Base-by-base conservation (phyloP, 140 eudicot species). In the Oenanthe javanica region DNA sequence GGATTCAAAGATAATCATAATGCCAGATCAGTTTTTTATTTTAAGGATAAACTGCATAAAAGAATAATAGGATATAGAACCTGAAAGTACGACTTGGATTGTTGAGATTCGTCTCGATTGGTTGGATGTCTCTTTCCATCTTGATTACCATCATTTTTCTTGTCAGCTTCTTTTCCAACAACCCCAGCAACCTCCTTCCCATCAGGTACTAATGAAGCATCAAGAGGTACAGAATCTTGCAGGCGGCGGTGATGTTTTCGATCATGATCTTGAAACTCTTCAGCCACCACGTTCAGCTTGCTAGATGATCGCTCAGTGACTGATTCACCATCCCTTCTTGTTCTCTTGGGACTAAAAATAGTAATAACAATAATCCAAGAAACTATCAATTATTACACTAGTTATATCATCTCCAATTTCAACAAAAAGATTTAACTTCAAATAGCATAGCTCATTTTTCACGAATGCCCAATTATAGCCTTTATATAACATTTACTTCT, bases 321-420 rank as follows among this genome's bases (percentile, higher is more conserved):
- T 15, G 86, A 83, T 83, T 86, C 88, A 55, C 88, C 94, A 81
- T 91, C 91, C 85, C 93, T 89, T 72, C 92, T 91, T 49, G 84
- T 85, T 81, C 97, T 86, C 87, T 93, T 93, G 21, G 98, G 97
- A 76, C 98, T 93, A 72, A 80, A 31, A 0, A 85, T 50, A 38
- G 70, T 54, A 48, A 77, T 72, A 10, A 10, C 2, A 0, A 6
- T 49, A 15, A 6, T 27, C 13, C 40, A 76, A 25, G 38, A 51
- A 51, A 23, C 45, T 15, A 49, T 36, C 2, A 18, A 42, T 12
- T 9, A 76, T 16, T 4, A 23, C 25, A 27, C 69, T 25, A 4
- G 13, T 9, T 9, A n/a, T n/a, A 61, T 63, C 70, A 63, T n/a
- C 36, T 61, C 38, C n/a, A 63, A 10, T 31, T 67, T 11, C 19